Base-by-base conservation (phyloP, 495 filamentous ascomycete genomes). In the Penicillium longicatenatum region DNA sequence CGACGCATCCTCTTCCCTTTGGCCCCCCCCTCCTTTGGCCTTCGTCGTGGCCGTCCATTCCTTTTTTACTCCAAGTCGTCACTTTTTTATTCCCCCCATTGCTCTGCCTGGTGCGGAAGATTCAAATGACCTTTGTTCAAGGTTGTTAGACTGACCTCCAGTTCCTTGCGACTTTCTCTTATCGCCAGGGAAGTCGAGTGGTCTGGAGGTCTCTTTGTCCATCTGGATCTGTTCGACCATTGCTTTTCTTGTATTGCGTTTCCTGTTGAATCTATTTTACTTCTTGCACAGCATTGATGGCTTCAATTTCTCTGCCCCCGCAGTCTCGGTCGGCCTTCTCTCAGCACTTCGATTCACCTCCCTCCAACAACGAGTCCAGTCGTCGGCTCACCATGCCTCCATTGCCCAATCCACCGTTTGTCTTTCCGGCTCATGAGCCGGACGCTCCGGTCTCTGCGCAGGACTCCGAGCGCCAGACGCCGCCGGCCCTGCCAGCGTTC, bases 331-430 rank as follows among this genome's bases (percentile, higher is more conserved):
- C 73, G 56, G 61, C 67, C 24, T 70, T 73, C 53, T 53, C 70
- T 39, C 64, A 69, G 52, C 72, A 74, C 59, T 69, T 76, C 53
- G 63, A 69, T 49, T 55, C 70, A 17, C n/a, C 60, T 20, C 62
- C 50, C 2, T 35, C 70, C 14, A 50, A 62, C 45, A 35, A 29
- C 52, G 42, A 61, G 43, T 56, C 64, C 47, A 68, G 44, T 58
- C 69, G 66, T 60, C 72, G 68, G 53, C 43, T 67, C 50, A 67
- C 57, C 59, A 73, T 75, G 66, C 73, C 70, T 10, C 84, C 86
- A 33, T 75, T 82, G 33, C 85, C 87, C 11, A 89, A 90, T 61
- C 88, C 87, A n/a, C 81, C 78, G 0, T 92, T 92, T 64, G 80
- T 87, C 5, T 92, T 90, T 62, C 89, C 87, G 0, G 72, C 79